A percentile compares a stretch with the other conserved stretches of the same genome.
Evolutionary conservation across 2,329 filamentous ascomycete genomes (phyloP).

Genomic region (Alternaria postmessia): DNA sequence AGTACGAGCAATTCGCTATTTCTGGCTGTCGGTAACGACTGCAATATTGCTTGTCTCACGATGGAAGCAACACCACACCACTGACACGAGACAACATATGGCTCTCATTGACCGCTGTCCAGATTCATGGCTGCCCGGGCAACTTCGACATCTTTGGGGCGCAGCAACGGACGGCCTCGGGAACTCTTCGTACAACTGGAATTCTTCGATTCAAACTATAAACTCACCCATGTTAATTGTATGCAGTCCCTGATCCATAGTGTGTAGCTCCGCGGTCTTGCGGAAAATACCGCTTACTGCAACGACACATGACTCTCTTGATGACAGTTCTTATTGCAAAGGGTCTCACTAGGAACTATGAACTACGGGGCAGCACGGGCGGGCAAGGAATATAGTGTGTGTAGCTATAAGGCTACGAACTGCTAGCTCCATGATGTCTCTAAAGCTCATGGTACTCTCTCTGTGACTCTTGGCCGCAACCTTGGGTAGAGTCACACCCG

Average conservation of each 20-base stretch:
- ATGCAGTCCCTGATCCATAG: conserved; percentile 15
- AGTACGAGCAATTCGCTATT: conserved; percentile 6
- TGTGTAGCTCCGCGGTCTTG: conserved; percentile 7
- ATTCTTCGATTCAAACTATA: conserved; percentile 4
- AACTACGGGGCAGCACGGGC: neutral
- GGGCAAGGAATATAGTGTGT: neutral
- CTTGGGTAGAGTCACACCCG: neutral
- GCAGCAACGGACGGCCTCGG: neutral
- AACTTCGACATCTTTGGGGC: neutral
- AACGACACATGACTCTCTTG: conserved; percentile 10
- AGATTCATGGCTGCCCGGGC: neutral
- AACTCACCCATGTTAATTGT: conserved; percentile 11
- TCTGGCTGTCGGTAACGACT: conserved; percentile 4
- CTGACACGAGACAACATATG: neutral
- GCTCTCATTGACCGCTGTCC: neutral
- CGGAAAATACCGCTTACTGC: conserved; percentile 8
- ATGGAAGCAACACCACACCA: neutral
- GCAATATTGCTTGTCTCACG: conserved; percentile 1
- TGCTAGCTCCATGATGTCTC: neutral
- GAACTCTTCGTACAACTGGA: neutral
- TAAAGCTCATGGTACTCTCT: neutral
- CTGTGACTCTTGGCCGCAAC: conserved; percentile 1
- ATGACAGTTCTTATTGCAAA: conserved; percentile 3
- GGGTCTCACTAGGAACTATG: neutral
- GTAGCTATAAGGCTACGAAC: neutral